Conservation (phyloP, 2,329 filamentous ascomycete species). For the Stylonectria norvegica region DNA sequence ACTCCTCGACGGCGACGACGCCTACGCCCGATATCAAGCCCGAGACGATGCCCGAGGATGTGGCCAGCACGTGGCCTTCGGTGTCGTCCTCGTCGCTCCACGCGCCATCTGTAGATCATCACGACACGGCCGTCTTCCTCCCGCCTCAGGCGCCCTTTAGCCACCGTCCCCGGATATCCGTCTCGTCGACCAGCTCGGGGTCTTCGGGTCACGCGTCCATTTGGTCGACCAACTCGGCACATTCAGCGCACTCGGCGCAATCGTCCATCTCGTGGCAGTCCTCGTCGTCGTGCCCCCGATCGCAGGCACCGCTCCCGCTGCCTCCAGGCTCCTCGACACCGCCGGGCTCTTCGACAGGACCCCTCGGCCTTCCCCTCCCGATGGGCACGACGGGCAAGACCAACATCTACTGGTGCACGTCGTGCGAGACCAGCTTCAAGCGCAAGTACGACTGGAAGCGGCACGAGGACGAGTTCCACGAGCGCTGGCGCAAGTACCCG, state of each 20-base stretch:
- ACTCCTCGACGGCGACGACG: slow-evolving; percentile 21
- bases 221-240: slow-evolving; percentile 42
- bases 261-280: slow-evolving; percentile 42
- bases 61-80: slow-evolving; percentile 22
- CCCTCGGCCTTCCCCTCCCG: slow-evolving; percentile 27
- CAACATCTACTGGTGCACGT: slow-evolving; percentile 56
- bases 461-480: slow-evolving; percentile 67
- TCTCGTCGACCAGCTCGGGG: slow-evolving; percentile 48
- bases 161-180: slow-evolving; percentile 44
- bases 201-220: slow-evolving; percentile 48
- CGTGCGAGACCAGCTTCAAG: slow-evolving; percentile 62
- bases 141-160: slow-evolving; percentile 36
- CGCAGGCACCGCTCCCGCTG: slow-evolving; percentile 37
- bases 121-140: slow-evolving; percentile 30
- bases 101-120: not conserved
- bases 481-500: slow-evolving; percentile 64
- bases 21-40: slow-evolving; percentile 29
- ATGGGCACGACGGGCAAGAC: slow-evolving; percentile 33
- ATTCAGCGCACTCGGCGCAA: too few relatives aligned
- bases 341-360: slow-evolving; percentile 8
- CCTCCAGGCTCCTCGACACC: slow-evolving; percentile 33
- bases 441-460: slow-evolving; percentile 68
- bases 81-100: not conserved
- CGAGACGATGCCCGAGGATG: slow-evolving; percentile 29
- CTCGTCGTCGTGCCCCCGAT: slow-evolving; percentile 31